A percentile compares a stretch with the other conserved stretches of the same genome.
Conservation (phyloP, 495 filamentous ascomycete species). For the Cairneyella variabilis region DNA sequence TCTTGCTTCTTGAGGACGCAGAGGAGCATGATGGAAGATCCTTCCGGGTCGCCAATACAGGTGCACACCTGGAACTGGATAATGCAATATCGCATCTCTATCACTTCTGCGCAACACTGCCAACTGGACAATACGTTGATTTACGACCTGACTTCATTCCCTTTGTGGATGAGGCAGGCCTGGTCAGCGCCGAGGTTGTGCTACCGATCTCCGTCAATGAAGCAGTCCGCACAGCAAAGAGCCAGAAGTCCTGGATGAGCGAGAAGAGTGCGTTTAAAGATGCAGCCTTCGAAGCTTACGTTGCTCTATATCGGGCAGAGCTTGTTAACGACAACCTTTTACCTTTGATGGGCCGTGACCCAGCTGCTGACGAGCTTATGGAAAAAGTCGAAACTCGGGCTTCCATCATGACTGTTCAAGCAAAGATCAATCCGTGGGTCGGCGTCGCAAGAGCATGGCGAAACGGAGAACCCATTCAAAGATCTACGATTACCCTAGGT, state of each 20-base stretch:
- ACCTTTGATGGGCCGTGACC: conserved; percentile 44
- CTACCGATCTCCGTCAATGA: conserved; percentile 69
- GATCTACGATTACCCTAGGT: conserved; percentile 4
- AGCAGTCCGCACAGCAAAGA: conserved; percentile 51
- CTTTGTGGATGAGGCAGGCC: background rate
- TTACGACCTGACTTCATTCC: conserved; percentile 47
- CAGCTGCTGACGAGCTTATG: conserved; percentile 32
- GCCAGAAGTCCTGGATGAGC: conserved; percentile 57
- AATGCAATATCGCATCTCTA: conserved; percentile 71
- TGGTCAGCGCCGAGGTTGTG: conserved; percentile 54
- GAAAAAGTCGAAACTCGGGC: conserved; percentile 40
- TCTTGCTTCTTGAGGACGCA: conserved; percentile 48
- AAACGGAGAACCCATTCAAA: background rate
- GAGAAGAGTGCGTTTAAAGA: conserved; percentile 78
- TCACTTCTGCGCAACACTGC: conserved; percentile 73
- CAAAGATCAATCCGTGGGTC: conserved; percentile 64
- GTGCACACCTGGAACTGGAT: conserved; percentile 67
- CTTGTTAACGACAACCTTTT: conserved; percentile 78
- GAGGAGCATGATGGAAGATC: conserved; percentile 41
- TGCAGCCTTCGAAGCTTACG: conserved; percentile 79
- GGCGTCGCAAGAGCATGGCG: conserved; percentile 54
- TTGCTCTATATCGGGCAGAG: conserved; percentile 61
- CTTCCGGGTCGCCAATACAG: conserved; percentile 50
- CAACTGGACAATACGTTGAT: conserved; percentile 49
- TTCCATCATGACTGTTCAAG: conserved; percentile 48